Percentiles rank a stretch among this genome's conserved stretches.
phyloP scores from a whole-genome alignment of 345 rosid species.

The Acer yangbiense region DNA sequence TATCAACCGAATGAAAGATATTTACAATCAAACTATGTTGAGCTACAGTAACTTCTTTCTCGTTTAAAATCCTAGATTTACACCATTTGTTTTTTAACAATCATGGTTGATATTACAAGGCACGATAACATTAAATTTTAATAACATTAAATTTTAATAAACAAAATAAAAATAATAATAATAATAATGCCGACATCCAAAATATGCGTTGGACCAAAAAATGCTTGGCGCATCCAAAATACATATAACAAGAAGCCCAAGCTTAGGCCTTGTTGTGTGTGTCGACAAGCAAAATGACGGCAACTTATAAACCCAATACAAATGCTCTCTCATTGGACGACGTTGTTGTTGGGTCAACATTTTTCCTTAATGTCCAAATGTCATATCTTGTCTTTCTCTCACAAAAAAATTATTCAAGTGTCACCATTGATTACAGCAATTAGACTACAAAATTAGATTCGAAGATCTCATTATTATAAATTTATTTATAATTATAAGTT shows the following conservation, averaged over 20 bases:
- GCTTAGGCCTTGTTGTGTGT: not conserved
- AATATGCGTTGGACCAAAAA: not conserved
- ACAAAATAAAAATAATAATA: too few species aligned
- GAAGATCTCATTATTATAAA: not conserved
- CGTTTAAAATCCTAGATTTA: too few species aligned
- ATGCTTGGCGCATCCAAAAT: not conserved
- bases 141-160: too few species aligned
- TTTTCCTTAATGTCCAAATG: not conserved
- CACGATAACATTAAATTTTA: too few species aligned
- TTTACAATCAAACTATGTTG: too few species aligned
- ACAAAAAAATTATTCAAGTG: not conserved
- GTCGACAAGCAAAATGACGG: conserved; percentile 13
- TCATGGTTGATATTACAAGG: too few species aligned
- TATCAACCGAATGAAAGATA: too few species aligned
- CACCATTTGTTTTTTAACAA: too few species aligned
- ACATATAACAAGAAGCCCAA: not conserved
- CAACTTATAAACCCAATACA: not conserved
- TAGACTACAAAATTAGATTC: not conserved
- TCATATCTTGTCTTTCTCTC: not conserved
- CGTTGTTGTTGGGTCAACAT: not conserved
- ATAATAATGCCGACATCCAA: too few species aligned
- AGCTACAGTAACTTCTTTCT: too few species aligned
- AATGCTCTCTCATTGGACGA: not conserved
- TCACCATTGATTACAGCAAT: not conserved
- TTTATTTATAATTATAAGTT: not conserved